A percentile compares a stretch with the other conserved stretches of the same genome.
Evolutionary conservation across 345 rosid genomes (phyloP).

Genomic region (Bruguiera parviflora): DNA sequence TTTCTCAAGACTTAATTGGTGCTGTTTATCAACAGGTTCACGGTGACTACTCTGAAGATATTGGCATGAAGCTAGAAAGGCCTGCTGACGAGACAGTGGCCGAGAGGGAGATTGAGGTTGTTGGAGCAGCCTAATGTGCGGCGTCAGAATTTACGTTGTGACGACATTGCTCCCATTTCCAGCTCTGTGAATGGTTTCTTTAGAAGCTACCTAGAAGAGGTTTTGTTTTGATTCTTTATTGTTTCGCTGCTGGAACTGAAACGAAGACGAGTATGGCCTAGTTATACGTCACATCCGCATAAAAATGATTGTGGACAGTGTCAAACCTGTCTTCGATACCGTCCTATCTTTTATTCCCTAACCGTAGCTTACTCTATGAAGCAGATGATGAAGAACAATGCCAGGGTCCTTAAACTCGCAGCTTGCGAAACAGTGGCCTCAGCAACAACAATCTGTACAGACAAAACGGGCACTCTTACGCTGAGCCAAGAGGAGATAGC

Average conservation of each 20-base stretch:
- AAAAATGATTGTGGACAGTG: too few species aligned
- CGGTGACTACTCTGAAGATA: constrained; percentile 79
- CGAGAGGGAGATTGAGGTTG: constrained; percentile 47
- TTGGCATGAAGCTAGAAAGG: constrained; percentile 77
- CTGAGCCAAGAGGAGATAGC: constrained; percentile 38
- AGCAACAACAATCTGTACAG: constrained; percentile 49
- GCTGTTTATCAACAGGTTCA: constrained; percentile 52
- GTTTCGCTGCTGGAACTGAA: too few species aligned
- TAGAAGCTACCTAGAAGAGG: too few species aligned
- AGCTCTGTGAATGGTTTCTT: too few species aligned
- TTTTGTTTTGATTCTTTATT: too few species aligned
- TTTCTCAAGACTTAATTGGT: not conserved
- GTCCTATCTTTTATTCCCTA: too few species aligned
- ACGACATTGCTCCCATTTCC: too few species aligned
- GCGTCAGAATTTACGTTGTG: too few species aligned
- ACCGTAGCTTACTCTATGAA: constrained; percentile 49
- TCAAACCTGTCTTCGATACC: too few species aligned
- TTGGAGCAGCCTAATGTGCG: not conserved
- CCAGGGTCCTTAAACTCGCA: constrained; percentile 47
- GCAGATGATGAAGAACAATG: constrained; percentile 41
- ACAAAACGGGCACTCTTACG: constrained; percentile 52
- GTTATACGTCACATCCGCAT: too few species aligned
- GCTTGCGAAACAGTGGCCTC: constrained; percentile 60
- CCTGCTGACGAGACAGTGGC: constrained; percentile 66
- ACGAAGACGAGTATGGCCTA: too few species aligned